Evolutionary conservation across 441 rosid genomes (phyloP), one percentile per base, ranked within the genome.

Genomic region (Melastoma candidum): DNA sequence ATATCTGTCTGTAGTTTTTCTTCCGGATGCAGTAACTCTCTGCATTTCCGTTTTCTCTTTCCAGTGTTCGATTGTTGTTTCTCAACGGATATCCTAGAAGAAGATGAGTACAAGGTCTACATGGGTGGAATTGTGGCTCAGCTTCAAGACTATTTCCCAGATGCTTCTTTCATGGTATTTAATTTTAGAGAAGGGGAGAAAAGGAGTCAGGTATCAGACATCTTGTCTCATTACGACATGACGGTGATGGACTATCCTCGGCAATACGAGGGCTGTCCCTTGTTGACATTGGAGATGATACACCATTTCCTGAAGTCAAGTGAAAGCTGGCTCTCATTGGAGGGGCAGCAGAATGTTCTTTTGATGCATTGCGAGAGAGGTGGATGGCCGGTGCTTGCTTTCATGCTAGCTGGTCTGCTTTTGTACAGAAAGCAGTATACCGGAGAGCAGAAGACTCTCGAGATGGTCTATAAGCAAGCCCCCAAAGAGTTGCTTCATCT

Each of bases 51-150:
- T 17, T 51, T 43, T 24, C 44, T 47, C 51, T 44, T 64, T 72
- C 78, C 76, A 90, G 98, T 90, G 49, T 90, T 90, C 71, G 96
- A 90, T 77, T 80, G 96, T 75, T 90, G 98, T 81, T 87, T 90
- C 85, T 85, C 95, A 26, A 76, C 85, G 14, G 88, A 87, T 48
- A 87, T 83, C 52, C 64, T 87, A 85, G 98, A 77, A 63, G 96
- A 87, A 72, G 93, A 87, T 68, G 96, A 85, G 72, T 87, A 82
- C 77, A 90, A 82, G 65, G 73, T 80, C 44, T 90, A 90, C 83
- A 67, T 90, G 80, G 93, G 83, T 24, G 84, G 95, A 71, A 90
- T 87, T 64, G 95, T 87, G 44, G 84, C 90, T 0, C 98, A 87
- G 77, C 82, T 90, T 4, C 98, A 87, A 62, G 98, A 87, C 56